A percentile compares a stretch with the other conserved stretches of the same genome.
Conservation (phyloP, 2,329 filamentous ascomycete species). For the Microdochium bolleyi region DNA sequence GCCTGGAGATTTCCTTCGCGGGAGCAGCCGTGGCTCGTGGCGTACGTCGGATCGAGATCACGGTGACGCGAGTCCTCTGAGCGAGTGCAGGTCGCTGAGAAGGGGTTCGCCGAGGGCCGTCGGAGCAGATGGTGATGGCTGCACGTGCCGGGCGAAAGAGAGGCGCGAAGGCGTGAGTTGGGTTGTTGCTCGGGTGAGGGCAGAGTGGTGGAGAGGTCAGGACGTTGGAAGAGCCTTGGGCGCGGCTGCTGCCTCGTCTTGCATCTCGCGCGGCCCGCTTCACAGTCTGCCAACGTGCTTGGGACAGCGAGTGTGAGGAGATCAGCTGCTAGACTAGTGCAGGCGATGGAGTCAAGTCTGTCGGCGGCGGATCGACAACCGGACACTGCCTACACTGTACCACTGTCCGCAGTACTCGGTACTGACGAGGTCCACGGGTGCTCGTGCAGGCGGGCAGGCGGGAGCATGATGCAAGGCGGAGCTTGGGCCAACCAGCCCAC, state of each 20-base stretch:
- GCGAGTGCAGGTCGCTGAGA: not conserved
- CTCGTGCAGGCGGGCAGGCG: constrained; percentile 1
- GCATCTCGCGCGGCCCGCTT: not conserved
- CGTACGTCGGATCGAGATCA: not conserved
- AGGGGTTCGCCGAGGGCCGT: not conserved
- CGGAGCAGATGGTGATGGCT: not conserved
- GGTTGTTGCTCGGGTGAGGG: not conserved
- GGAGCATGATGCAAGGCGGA: not conserved
- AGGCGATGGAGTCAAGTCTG: too few species aligned
- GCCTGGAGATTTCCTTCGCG: not conserved
- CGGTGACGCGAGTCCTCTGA: not conserved
- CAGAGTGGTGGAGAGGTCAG: not conserved
- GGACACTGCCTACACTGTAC: too few species aligned
- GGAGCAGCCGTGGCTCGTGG: not conserved
- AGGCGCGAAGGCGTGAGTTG: not conserved
- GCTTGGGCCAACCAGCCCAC: too few species aligned
- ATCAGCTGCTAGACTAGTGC: not conserved
- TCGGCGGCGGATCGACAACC: not conserved
- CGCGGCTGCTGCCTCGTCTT: not conserved
- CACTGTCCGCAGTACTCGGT: too few species aligned
- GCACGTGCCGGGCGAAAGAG: not conserved
- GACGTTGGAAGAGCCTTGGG: not conserved
- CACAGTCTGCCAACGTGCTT: not conserved
- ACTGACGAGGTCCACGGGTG: too few species aligned
- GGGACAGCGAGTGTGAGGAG: not conserved